Evolutionary conservation across 345 rosid genomes (phyloP).

Genomic region (Pugionium cornutum): DNA sequence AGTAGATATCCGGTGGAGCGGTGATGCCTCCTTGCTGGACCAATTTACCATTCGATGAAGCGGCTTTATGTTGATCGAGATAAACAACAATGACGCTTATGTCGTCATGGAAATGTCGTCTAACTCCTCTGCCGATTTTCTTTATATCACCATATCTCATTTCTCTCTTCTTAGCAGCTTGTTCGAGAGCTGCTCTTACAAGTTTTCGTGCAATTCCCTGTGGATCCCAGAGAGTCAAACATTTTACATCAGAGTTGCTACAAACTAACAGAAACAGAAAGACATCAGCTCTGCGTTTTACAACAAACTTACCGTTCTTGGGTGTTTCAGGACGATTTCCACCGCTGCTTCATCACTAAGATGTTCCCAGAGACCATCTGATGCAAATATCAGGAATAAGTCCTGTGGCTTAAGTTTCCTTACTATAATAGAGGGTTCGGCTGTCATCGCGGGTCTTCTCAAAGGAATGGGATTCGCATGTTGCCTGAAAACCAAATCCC

Average conservation of each 20-base stretch:
- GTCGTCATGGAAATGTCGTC: slow-evolving; percentile 81
- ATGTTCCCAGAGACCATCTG: slow-evolving; percentile 99
- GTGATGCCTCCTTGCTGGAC: slow-evolving; percentile 50
- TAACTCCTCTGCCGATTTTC: slow-evolving; percentile 57
- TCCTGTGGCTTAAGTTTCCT: slow-evolving; percentile 77
- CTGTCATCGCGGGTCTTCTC: slow-evolving; percentile 81
- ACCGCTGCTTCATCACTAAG: slow-evolving; percentile 84
- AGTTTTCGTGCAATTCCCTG: slow-evolving; percentile 78
- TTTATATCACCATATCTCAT: slow-evolving; percentile 62
- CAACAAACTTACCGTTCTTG: slow-evolving; percentile 72
- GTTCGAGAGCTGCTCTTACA: slow-evolving; percentile 65
- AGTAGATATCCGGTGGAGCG: slow-evolving; percentile 77
- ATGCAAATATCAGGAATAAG: slow-evolving; percentile 89
- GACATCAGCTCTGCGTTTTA: background rate
- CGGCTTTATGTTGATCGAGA: slow-evolving; percentile 57
- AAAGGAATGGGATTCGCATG: slow-evolving; percentile 73
- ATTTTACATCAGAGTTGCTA: background rate
- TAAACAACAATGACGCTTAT: slow-evolving; percentile 71
- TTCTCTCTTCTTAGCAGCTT: slow-evolving; percentile 75
- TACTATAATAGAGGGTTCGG: slow-evolving; percentile 80
- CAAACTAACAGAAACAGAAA: background rate
- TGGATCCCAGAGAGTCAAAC: slow-evolving; percentile 12
- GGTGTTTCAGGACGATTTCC: slow-evolving; percentile 77
- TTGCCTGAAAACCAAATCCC: slow-evolving; percentile 77
- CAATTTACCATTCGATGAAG: slow-evolving; percentile 33